Base-by-base conservation (phyloP, 1,139 yeast genomes). In the Pichiaceae sp. region DNA sequence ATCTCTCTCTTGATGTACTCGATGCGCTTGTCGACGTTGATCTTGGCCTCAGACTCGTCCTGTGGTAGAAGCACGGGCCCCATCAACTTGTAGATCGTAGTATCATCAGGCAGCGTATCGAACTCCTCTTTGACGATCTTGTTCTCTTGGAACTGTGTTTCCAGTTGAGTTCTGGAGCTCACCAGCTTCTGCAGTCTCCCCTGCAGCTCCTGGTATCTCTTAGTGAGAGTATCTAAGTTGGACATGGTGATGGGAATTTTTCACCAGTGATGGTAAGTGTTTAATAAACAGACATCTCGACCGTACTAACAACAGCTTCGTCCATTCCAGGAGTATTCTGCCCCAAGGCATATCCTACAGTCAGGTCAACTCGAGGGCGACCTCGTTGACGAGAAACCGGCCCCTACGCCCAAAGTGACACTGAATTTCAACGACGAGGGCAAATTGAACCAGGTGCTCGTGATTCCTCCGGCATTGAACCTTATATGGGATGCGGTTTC, bases 61-160 rank as follows among this genome's bases (percentile, higher is more conserved):
- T 89, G 96, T 2, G 96, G 96, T 43, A 91, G 68, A 43, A 91
- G 68, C 6, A 89, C 87, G 9, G 96, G 95, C 1, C 98, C 98
- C 17, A 91, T 83, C 46, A 89, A 70, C 59, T 91, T 91, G 63
- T 75, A 91, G 28, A 91, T 79, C 49, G 82, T 83, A 15, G 93
- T 70, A 19, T 55, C 59, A 4, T 43, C 48, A n/a, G 43, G 39
- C 18, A 87, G 62, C 36, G 62, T 59, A 17, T 68, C 72, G 52
- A 91, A 83, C 59, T 91, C 97, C 29, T 75, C 78, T 50, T 78
- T 68, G n/a, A 91, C 98, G 37, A 91, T 87, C 54, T 79, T 80
- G 61, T 89, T 89, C 59, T 91, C 98, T 59, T 91, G 97, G 49
- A 62, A 72, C 56, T 82, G 93, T 1, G 91, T 80, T 53, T 82